phyloP scores from a whole-genome alignment of 495 filamentous ascomycete genomes.

The Jackrogersella minutella region DNA sequence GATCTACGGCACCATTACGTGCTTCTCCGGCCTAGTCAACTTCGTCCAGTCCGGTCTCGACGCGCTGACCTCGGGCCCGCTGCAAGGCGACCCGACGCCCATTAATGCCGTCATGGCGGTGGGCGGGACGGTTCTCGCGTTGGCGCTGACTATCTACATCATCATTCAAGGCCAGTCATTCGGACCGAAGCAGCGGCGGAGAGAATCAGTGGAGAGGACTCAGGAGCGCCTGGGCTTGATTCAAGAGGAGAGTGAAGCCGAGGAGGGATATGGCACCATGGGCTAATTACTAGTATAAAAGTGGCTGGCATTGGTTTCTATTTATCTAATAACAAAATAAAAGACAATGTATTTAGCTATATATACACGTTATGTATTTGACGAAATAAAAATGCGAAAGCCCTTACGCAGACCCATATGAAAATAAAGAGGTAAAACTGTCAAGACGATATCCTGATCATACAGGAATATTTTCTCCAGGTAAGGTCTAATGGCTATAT shows the following conservation, averaged over 20 bases:
- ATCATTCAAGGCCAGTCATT: conserved; percentile 27
- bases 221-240: conserved; percentile 34
- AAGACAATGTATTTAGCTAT: too few species aligned
- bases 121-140: conserved; percentile 36
- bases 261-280: conserved; percentile 24
- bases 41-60: conserved; percentile 61
- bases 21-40: conserved; percentile 59
- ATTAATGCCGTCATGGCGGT: conserved; percentile 53
- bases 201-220: neutral
- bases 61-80: conserved; percentile 54
- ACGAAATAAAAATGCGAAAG: too few species aligned
- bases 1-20: conserved; percentile 63
- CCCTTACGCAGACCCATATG: too few species aligned
- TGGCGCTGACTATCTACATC: conserved; percentile 34
- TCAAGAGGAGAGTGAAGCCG: conserved; percentile 31
- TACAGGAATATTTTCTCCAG: too few species aligned
- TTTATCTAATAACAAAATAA: too few species aligned
- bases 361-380: too few species aligned
- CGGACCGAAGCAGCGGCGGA: conserved; percentile 13
- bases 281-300: neutral
- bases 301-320: neutral
- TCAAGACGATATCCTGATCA: too few species aligned
- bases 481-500: too few species aligned
- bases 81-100: conserved; percentile 54
- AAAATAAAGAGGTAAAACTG: too few species aligned